A percentile compares a stretch with the other conserved stretches of the same genome.
Evolutionary conservation across 140 eudicot genomes (phyloP).

Genomic region (Oenanthe javanica): DNA sequence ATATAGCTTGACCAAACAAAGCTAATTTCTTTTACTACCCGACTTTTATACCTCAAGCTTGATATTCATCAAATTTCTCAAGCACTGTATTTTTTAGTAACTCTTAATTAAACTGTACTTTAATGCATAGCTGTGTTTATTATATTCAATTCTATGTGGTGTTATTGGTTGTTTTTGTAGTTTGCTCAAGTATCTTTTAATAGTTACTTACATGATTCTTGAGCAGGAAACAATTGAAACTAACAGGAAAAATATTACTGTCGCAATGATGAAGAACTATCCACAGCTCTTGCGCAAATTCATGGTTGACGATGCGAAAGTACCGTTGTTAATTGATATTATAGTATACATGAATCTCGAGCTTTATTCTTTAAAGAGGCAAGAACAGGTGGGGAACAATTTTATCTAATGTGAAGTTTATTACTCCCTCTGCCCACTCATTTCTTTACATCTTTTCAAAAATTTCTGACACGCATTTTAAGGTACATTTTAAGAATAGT

Average conservation of each 20-base stretch:
- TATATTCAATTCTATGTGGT: neutral
- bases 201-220: conserved; percentile 5
- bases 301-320: conserved; percentile 90
- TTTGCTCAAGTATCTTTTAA: neutral
- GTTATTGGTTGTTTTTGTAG: neutral
- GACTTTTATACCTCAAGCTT: neutral
- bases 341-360: conserved; percentile 71
- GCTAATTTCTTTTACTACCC: neutral
- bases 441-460: too few species aligned
- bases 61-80: neutral
- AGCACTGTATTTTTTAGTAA: neutral
- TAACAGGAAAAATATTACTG: conserved; percentile 58
- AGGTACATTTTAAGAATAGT: too few species aligned
- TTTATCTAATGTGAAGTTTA: neutral
- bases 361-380: conserved; percentile 87
- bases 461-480: too few species aligned
- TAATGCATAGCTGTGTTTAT: neutral
- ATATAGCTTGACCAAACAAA: neutral
- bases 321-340: conserved; percentile 78
- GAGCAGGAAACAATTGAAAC: conserved; percentile 67
- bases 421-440: too few species aligned
- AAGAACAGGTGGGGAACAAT: conserved; percentile 59
- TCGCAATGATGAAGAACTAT: conserved; percentile 82
- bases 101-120: too few species aligned
- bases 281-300: conserved; percentile 84